Evolutionary conservation across 306 rosid species (phyloP), one percentile per base, ranked within the genome.

Genomic region (Trifolium dubium): DNA sequence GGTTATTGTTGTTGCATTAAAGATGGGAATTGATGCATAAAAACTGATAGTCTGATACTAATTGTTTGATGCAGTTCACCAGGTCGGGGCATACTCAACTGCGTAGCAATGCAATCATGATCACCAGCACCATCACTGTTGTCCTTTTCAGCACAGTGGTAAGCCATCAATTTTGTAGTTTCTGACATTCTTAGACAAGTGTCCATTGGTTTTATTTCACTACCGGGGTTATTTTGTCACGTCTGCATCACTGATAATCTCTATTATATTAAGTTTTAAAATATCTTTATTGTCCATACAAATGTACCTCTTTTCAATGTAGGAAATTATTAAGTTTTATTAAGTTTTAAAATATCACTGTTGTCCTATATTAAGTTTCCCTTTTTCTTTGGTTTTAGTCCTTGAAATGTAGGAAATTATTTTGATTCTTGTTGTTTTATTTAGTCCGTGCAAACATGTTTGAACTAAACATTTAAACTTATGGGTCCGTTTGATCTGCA

Each of bases 71-170:
- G 86, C 93, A 95, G 99, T 95, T 95, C 88, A 89, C 99, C 41
- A 88, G 90, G 87, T 82, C 84, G 19, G 99, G 99, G 37, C 89
- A 95, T 70, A 95, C 99, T 73, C 90, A 86, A 67, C 79, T 87
- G 79, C 89, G 86, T 67, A 12, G 80, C 59, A 86, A 92, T 80
- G 98, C 99, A 69, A 81, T 95, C 75, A 83, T 95, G 96, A 95
- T 95, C 88, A 92, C 99, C 19, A 95, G 99, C 88, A 95, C 99
- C 46, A 88, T 90, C 67, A 90, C 90, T 12, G 96, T 95, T 77
- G 99, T 95, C 69, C 99, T 95, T 63, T 60, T 95, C 82, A 95
- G 98, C 93, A 95, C 99, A 32, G 83, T 89, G 97, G 99, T 95
- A 79, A 86, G 89, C 17, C 50, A 49, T 65, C 69, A 46, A 14